Evolutionary conservation across 495 filamentous ascomycete genomes (phyloP).

Genomic region (Lichenothelia convexa): DNA sequence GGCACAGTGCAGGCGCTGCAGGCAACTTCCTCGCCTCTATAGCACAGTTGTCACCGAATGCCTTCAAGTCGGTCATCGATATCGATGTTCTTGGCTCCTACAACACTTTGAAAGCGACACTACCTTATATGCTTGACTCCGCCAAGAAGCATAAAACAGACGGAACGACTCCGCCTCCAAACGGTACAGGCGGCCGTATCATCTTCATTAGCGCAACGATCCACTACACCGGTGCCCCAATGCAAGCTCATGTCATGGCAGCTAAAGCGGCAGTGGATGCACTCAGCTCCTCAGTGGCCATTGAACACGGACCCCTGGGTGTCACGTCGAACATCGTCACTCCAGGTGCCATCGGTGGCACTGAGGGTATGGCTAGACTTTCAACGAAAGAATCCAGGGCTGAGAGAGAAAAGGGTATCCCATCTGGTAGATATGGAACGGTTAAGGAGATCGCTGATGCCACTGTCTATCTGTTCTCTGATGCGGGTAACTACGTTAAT

Average conservation of each 20-base stretch:
- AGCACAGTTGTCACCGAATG: constrained; percentile 60
- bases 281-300: constrained; percentile 48
- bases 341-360: constrained; percentile 56
- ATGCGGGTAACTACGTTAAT: constrained; percentile 69
- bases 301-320: constrained; percentile 78
- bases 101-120: constrained; percentile 82
- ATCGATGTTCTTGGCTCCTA: constrained; percentile 89
- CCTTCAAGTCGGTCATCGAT: constrained; percentile 89
- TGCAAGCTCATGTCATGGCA: constrained; percentile 71
- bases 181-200: constrained; percentile 61
- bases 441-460: constrained; percentile 85
- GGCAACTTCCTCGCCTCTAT: constrained; percentile 93
- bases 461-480: constrained; percentile 69
- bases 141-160: constrained; percentile 40
- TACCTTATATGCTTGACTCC: constrained; percentile 60
- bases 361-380: constrained; percentile 33
- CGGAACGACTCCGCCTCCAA: constrained; percentile 20
- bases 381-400: constrained; percentile 18
- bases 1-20: constrained; percentile 66
- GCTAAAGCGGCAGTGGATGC: constrained; percentile 88
- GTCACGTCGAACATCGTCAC: constrained; percentile 79
- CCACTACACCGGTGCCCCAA: constrained; percentile 67
- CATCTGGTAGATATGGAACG: constrained; percentile 56
- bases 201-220: constrained; percentile 78
- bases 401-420: constrained; percentile 27